Evolutionary conservation across 2,329 filamentous ascomycete genomes (phyloP).

Genomic region (Bimuria novae-zelandiae): DNA sequence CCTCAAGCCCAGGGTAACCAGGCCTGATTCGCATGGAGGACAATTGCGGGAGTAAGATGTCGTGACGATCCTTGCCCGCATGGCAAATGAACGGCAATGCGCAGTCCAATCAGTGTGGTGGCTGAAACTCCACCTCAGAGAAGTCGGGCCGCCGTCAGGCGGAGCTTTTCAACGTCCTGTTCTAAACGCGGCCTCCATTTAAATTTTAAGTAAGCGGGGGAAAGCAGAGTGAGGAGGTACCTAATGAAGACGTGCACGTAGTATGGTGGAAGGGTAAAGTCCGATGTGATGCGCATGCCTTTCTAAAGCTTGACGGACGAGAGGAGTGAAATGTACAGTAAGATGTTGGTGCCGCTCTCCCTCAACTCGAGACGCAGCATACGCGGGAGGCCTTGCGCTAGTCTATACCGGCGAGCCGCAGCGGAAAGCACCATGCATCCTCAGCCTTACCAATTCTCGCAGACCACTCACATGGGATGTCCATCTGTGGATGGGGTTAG

Average conservation of each 20-base stretch:
- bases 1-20: background rate
- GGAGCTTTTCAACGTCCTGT: background rate
- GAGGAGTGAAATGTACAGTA: background rate
- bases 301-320: too few species aligned
- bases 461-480: conserved; percentile 1
- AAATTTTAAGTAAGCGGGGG: background rate
- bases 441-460: background rate
- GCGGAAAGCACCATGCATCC: background rate
- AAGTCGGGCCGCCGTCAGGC: background rate
- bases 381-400: conserved; percentile 2
- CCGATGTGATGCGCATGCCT: too few species aligned
- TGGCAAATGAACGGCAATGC: background rate
- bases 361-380: background rate
- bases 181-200: background rate
- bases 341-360: background rate
- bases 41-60: background rate
- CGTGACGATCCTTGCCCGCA: background rate
- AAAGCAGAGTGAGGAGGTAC: background rate
- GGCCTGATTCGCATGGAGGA: background rate
- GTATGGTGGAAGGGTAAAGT: background rate
- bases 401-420: too few species aligned
- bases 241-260: background rate
- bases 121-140: background rate
- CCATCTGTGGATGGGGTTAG: background rate
- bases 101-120: background rate